A percentile compares a stretch with the other conserved stretches of the same genome.
Evolutionary conservation across 2,329 filamentous ascomycete genomes (phyloP).

Genomic region (Colletotrichum lindemuthianum): DNA sequence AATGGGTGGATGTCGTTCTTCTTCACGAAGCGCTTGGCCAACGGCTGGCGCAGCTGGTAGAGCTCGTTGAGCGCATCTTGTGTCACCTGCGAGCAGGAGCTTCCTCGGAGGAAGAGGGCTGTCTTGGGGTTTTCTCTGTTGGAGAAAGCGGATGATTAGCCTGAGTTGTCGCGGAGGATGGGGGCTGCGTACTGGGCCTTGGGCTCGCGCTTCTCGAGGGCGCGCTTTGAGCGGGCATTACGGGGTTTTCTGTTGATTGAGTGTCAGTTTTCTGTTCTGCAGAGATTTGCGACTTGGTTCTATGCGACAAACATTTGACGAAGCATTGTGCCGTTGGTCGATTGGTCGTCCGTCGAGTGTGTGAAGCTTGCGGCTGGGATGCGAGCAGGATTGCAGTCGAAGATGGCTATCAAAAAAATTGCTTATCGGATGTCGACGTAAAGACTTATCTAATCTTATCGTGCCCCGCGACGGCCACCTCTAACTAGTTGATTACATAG

Average conservation of each 20-base stretch:
- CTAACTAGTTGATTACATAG: not conserved
- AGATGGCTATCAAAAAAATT: constrained; percentile 31
- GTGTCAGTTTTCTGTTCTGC: not conserved
- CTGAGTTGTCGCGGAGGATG: constrained; percentile 6
- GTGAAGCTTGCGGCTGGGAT: constrained; percentile 33
- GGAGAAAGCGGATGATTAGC: not conserved
- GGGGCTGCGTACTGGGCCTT: constrained; percentile 67
- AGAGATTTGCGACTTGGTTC: not conserved
- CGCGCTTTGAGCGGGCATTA: constrained; percentile 90
- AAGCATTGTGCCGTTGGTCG: constrained; percentile 51
- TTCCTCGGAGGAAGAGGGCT: constrained; percentile 89
- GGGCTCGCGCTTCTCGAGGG: constrained; percentile 90
- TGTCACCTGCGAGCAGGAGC: constrained; percentile 82
- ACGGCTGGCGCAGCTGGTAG: constrained; percentile 83
- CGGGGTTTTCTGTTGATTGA: constrained; percentile 61
- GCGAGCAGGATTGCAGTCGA: constrained; percentile 11
- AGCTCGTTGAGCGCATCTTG: constrained; percentile 88
- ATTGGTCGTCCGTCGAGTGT: constrained; percentile 32
- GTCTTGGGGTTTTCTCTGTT: constrained; percentile 83
- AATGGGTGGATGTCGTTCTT: constrained; percentile 97
- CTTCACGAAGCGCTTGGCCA: constrained; percentile 92
- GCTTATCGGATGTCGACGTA: constrained; percentile 21
- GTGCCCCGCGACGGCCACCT: not conserved
- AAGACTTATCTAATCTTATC: constrained; percentile 19
- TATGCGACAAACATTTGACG: constrained; percentile 56